Percentiles rank a stretch among this genome's conserved stretches.
These are phyloP conservation scores for Melastoma malabathricum DNA, from an alignment of 345 rosid species.

Conservation along the genomic window DNA sequence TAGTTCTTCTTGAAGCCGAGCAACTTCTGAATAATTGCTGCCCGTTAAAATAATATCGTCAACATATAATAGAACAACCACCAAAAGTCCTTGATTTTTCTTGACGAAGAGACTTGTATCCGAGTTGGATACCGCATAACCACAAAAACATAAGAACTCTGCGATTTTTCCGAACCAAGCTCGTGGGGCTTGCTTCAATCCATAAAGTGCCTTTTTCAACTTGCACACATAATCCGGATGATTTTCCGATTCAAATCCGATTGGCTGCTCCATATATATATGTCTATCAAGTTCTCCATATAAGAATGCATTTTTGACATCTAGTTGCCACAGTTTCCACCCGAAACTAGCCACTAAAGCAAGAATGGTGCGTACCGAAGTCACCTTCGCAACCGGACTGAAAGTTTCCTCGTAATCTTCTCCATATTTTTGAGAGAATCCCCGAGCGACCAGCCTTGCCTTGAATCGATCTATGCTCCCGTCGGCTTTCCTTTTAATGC, in stretches of 20 bases:
- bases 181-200: neutral
- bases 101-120: neutral
- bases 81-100: neutral
- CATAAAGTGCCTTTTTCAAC: no score
- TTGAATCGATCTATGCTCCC: neutral
- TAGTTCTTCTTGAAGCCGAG: neutral
- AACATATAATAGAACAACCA: neutral
- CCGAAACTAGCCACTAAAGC: neutral
- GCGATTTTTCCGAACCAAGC: neutral
- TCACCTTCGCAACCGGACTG: neutral
- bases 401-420: slow-evolving; percentile 1
- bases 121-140: neutral
- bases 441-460: neutral
- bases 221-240: neutral
- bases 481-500: neutral
- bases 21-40: neutral
- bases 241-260: neutral
- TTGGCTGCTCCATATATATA: neutral
- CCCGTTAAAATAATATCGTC: neutral
- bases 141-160: neutral
- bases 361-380: neutral
- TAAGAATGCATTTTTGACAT: neutral
- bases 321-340: neutral
- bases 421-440: neutral
- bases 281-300: neutral